Base-by-base conservation (phyloP, 805 yeast species). In the Candida xiaguanensis region DNA sequence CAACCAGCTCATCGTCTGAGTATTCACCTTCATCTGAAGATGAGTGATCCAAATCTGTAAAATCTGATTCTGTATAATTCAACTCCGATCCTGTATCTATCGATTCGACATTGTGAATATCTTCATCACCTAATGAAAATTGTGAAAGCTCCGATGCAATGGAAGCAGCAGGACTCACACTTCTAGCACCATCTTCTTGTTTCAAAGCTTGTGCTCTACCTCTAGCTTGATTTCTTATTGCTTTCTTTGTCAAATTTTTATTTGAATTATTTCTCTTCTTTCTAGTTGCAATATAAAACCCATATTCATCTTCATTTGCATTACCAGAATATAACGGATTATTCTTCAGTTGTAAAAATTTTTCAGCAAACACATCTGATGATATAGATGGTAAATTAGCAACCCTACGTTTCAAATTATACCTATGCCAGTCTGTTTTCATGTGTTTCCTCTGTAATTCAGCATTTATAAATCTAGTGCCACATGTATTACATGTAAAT, bases 321-420 rank as follows among this genome's bases (percentile, higher is more conserved):
- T 36, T 36, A 8, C n/a, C 18, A 19, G 34, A 19, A 19, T 31
- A 20, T 19, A 31, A 14, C 11, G 50, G 50, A 8, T 42, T 45
- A 13, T 49, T 53, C 19, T 57, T 48, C 41, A 53, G 59, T 20
- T 47, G 53, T 36, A 67, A 54, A 24, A 84, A 83, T 56, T 87
- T 84, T 48, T 82, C 85, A 15, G 85, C 85, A 60, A 85, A 85
- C 2, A 74, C 62, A 28, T 72, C 84, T 2, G 87, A 77, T 14
- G 80, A 64, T 22, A 89, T 77, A 1, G 95, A 82, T 5, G 90
- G 82, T 42, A 89, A 63, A 22, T 75, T 75, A 13, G 73, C 72
- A 19, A 68, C 73, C 46, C 71, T 52, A 51, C 74, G 50, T 46
- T 68, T 68, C 41, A 68, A 53, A 47, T 68, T 68, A 48, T 68